phyloP scores from a whole-genome alignment of 2,329 filamentous ascomycete species.

The Aureobasidium sp. region DNA sequence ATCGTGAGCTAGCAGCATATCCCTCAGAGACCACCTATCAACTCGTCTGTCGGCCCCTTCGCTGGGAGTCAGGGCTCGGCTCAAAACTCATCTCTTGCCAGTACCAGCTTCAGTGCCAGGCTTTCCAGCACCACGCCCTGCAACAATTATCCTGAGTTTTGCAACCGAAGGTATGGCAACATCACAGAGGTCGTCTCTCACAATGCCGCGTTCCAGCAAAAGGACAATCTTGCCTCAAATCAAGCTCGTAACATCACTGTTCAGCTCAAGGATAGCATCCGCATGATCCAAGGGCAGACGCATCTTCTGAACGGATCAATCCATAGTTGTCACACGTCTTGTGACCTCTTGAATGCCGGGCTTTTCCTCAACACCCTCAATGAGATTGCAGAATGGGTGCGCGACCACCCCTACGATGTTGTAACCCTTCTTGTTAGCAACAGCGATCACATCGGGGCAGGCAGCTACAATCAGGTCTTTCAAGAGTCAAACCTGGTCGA shows the following conservation, averaged over 20 bases:
- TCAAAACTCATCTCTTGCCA: conserved; percentile 32
- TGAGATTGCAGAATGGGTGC: conserved; percentile 65
- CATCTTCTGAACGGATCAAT: conserved; percentile 51
- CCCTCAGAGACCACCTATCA: conserved; percentile 23
- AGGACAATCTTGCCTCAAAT: conserved; percentile 68
- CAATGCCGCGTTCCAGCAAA: conserved; percentile 70
- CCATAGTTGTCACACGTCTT: conserved; percentile 81
- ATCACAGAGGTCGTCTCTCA: conserved; percentile 72
- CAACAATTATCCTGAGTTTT: conserved; percentile 68
- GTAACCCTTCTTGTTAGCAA: conserved; percentile 83
- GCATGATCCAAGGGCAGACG: conserved; percentile 56
- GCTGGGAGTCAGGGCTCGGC: conserved; percentile 25
- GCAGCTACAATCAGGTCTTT: conserved; percentile 61
- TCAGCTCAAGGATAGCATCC: conserved; percentile 72
- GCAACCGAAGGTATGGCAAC: conserved; percentile 69
- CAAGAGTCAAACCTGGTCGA: conserved; percentile 63
- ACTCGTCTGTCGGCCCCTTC: conserved; percentile 12
- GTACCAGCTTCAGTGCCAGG: conserved; percentile 22
- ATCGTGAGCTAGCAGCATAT: conserved; percentile 20
- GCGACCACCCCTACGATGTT: conserved; percentile 73
- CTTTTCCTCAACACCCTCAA: conserved; percentile 67
- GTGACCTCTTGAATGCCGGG: conserved; percentile 73
- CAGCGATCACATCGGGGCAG: conserved; percentile 62
- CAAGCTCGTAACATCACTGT: conserved; percentile 60
- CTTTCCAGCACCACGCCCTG: conserved; percentile 70